phyloP scores from a whole-genome alignment of 108 stramenopile genomes.

The Nitzschia sp. region DNA sequence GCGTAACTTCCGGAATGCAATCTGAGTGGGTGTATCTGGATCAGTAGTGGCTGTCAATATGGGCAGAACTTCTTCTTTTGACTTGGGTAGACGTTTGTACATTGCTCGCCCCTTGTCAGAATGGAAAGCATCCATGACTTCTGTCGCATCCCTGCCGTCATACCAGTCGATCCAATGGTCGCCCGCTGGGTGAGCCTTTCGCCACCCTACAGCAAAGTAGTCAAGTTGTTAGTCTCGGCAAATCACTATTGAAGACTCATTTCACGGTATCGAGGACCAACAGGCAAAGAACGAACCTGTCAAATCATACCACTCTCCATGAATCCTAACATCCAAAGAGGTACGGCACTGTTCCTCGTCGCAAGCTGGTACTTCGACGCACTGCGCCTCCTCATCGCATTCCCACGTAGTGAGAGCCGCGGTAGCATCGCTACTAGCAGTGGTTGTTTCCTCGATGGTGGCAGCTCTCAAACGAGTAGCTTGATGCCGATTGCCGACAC shows the following conservation, averaged over 20 bases:
- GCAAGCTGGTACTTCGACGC: constrained; percentile 66
- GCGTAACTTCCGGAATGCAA: constrained; percentile 82
- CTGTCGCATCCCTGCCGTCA: constrained; percentile 92
- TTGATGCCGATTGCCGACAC: background rate
- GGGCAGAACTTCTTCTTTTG: constrained; percentile 26
- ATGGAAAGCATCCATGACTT: constrained; percentile 95
- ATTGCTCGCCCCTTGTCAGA: constrained; percentile 74
- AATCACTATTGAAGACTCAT: background rate
- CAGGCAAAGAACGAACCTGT: constrained; percentile 48
- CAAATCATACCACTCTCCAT: constrained; percentile 89
- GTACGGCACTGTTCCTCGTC: constrained; percentile 65
- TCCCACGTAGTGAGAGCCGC: constrained; percentile 44
- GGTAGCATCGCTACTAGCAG: background rate
- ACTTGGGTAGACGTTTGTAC: constrained; percentile 78
- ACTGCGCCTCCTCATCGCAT: constrained; percentile 75
- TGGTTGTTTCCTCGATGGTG: background rate
- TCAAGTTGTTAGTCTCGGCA: background rate
- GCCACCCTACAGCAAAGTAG: constrained; percentile 75
- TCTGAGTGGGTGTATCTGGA: constrained; percentile 62
- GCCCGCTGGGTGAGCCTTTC: constrained; percentile 91
- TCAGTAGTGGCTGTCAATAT: constrained; percentile 48
- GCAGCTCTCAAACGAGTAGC: background rate
- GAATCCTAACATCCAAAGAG: constrained; percentile 81
- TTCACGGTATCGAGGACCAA: background rate
- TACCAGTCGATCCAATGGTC: constrained; percentile 94